Base-by-base conservation (phyloP, 805 yeast species). In the Saccharomycopsis malanga region DNA sequence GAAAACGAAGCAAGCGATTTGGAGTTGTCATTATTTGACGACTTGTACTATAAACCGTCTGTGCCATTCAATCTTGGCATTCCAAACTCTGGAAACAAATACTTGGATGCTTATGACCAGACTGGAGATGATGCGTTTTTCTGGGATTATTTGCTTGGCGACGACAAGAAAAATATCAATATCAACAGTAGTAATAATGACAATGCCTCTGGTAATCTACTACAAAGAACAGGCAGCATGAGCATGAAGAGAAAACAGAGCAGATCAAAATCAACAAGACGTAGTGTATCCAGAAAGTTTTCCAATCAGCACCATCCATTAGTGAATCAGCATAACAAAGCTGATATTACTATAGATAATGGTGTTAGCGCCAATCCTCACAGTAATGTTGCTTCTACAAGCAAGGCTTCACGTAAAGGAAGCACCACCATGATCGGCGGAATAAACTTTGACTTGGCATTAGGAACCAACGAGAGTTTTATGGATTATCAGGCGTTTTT, bases 141-240 rank as follows among this genome's bases (percentile, higher is more conserved):
- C 35, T 77, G 88, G 81, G 81, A 81, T 58, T 83, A 84, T 61
- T 81, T 84, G 55, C 81, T 85, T 60, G 69, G 73, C 20, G 68
- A 32, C 15, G 12, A 12, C 7, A 27, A 27, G 30, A 18, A n/a
- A 7, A 32, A n/a, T n/a, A 32, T 14, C 17, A 32, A 32, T 32
- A 32, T 9, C 17, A n/a, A 7, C 18, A 32, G 15, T 32, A 18
- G 36, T 6, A 59, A 60, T 17, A 69, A 62, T 29, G 60, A 56
- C 14, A 61, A 58, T n/a, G 59, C 57, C 10, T 56, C 50, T 30
- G 59, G 58, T 23, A 55, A 52, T 21, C 50, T 44, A 4, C 18
- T n/a, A 4, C 6, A 18, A 9, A 22, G 6, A n/a, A 15, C 7
- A 9, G 29, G 10, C 5, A 4, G 6, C 12, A n/a, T 14, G 18